A percentile compares a stretch with the other conserved stretches of the same genome.
Conservation (phyloP, 768 basidiomycete genomes). For the Filobasidium floriforme region DNA sequence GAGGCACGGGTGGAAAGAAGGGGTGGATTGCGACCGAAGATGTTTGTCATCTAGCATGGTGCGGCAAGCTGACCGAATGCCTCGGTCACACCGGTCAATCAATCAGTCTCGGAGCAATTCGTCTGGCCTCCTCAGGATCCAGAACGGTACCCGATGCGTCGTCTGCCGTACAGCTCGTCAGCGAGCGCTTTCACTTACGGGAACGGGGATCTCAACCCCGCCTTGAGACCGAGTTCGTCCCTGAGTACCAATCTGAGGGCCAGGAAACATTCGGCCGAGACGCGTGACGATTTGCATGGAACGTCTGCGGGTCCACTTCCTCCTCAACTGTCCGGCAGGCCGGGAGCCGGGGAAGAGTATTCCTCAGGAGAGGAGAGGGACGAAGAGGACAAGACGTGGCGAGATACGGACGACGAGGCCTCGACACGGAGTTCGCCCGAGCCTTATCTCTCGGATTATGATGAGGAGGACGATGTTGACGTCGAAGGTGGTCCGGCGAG, state of each 20-base stretch:
- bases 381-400: conserved; percentile 16
- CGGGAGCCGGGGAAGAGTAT: conserved; percentile 7
- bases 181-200: conserved; percentile 78
- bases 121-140: conserved; percentile 74
- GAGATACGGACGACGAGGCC: background rate
- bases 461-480: conserved; percentile 25
- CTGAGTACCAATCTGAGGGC: conserved; percentile 7
- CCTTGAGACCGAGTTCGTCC: conserved; percentile 59
- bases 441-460: conserved; percentile 41
- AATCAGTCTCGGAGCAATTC: conserved; percentile 40
- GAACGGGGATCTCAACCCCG: conserved; percentile 63
- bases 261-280: background rate
- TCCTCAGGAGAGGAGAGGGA: conserved; percentile 28
- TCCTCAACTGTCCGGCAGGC: background rate
- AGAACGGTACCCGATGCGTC: conserved; percentile 28
- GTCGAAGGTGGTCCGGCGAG: background rate
- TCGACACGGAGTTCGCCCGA: conserved; percentile 35
- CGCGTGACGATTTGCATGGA: background rate
- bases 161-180: conserved; percentile 33
- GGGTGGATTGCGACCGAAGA: conserved; percentile 17
- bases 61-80: background rate
- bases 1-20: conserved; percentile 4
- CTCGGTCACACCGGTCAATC: background rate
- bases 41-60: conserved; percentile 18
- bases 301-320: background rate